A percentile compares a stretch with the other conserved stretches of the same genome.
Conservation (phyloP, 164 flowering plant genomes). For the Aristolochia fimbriata region DNA sequence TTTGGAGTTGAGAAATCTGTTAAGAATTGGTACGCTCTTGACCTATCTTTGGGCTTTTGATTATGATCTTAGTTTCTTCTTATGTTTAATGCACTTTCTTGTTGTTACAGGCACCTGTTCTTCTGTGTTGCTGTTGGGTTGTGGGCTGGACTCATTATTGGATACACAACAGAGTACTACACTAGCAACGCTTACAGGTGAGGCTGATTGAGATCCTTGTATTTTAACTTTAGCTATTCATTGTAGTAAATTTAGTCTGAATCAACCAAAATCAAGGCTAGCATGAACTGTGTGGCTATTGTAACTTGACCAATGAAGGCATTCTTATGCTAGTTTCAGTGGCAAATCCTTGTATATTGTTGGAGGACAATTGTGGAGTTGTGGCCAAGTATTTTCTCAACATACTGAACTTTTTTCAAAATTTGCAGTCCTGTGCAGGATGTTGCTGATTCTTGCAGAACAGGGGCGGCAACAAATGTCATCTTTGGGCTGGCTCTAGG, state of each 20-base stretch:
- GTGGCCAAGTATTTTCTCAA: background rate
- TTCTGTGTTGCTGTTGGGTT: constrained; percentile 17
- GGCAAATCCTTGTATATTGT: background rate
- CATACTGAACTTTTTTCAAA: background rate
- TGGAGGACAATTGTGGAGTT: background rate
- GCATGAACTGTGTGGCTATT: no score
- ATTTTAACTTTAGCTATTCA: no score
- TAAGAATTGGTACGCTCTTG: constrained; percentile 33
- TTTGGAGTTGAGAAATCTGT: constrained; percentile 42
- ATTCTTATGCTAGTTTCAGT: background rate
- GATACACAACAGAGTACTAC: constrained; percentile 11
- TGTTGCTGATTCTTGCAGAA: constrained; percentile 52
- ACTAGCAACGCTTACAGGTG: constrained; percentile 18
- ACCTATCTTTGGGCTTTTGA: background rate
- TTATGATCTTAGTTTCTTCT: background rate
- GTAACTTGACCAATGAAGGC: no score
- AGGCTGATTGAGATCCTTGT: background rate
- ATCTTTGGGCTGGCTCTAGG: constrained; percentile 54
- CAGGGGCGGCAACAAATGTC: constrained; percentile 56
- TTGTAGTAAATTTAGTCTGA: no score
- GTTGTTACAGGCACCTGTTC: constrained; percentile 11
- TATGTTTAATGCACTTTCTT: background rate
- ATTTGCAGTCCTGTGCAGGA: constrained; percentile 48
- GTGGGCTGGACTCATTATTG: constrained; percentile 15
- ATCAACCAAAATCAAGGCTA: no score